These are phyloP conservation scores for Hypoxylon perforatum DNA, from an alignment of 495 filamentous ascomycete species.

Conservation along the genomic window DNA sequence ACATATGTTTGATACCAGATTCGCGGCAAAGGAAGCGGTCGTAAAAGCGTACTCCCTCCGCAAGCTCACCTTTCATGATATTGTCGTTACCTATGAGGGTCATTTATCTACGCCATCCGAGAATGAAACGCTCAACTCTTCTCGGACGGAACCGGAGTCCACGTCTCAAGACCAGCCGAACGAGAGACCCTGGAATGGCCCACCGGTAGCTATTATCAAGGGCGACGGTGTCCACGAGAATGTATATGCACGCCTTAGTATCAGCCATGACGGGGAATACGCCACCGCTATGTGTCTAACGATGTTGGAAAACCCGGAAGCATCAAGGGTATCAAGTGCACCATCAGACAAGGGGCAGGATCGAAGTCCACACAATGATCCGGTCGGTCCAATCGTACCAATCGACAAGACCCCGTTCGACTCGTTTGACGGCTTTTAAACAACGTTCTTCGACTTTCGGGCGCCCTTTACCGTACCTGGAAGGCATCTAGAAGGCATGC, in stretches of 20 bases:
- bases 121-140: background rate
- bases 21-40: conserved; percentile 73
- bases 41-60: conserved; percentile 66
- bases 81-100: conserved; percentile 50
- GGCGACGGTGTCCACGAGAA: background rate
- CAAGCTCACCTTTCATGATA: conserved; percentile 56
- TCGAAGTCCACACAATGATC: too few species aligned
- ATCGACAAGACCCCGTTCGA: too few species aligned
- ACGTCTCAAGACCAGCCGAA: background rate
- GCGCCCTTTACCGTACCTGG: too few species aligned
- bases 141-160: background rate
- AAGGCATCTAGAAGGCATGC: too few species aligned
- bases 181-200: background rate
- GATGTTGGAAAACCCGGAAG: background rate
- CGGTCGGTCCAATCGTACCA: too few species aligned
- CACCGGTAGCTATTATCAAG: conserved; percentile 45
- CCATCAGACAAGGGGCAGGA: too few species aligned
- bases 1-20: conserved; percentile 48
- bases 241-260: conserved; percentile 47
- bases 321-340: too few species aligned
- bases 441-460: too few species aligned
- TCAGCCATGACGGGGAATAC: conserved; percentile 53
- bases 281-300: conserved; percentile 45
- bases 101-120: background rate
- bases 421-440: too few species aligned